A percentile compares a stretch with the other conserved stretches of the same genome.
Conservation (phyloP, 2,329 filamentous ascomycete genomes). For the Lecanoromycetidae sp. region DNA sequence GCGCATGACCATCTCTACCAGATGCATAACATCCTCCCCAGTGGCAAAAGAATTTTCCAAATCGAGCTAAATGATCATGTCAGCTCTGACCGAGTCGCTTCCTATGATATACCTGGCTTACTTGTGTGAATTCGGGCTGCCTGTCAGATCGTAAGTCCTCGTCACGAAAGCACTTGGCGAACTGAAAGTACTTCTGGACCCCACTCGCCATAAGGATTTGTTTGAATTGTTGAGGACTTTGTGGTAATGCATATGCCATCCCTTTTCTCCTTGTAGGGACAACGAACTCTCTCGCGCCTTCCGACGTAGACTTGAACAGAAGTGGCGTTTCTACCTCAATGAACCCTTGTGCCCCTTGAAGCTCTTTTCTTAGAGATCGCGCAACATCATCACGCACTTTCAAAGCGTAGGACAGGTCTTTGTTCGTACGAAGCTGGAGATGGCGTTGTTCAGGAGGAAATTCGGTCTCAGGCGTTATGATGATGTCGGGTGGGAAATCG, state of each 20-base stretch:
- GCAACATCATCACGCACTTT: conserved; percentile 51
- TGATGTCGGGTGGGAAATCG: conserved; percentile 59
- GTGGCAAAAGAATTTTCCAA: conserved; percentile 82
- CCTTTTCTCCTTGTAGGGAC: conserved; percentile 72
- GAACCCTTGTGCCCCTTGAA: conserved; percentile 47
- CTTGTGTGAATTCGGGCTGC: conserved; percentile 93
- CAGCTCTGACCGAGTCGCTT: background rate
- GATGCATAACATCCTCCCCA: conserved; percentile 56
- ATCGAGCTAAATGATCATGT: conserved; percentile 51
- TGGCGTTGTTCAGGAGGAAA: conserved; percentile 68
- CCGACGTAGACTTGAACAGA: conserved; percentile 93
- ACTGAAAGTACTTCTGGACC: conserved; percentile 72
- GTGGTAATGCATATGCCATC: conserved; percentile 77
- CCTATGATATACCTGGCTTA: conserved; percentile 26
- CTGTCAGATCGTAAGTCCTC: conserved; percentile 86
- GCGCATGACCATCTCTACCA: conserved; percentile 41
- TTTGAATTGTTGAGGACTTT: conserved; percentile 97
- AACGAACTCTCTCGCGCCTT: conserved; percentile 87
- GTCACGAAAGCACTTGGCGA: conserved; percentile 89
- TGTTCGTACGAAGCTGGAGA: conserved; percentile 69
- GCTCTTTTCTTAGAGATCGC: conserved; percentile 35
- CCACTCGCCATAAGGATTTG: conserved; percentile 93
- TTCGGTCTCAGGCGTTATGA: conserved; percentile 60
- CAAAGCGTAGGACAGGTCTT: conserved; percentile 54
- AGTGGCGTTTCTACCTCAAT: conserved; percentile 81